Percentiles rank a stretch among this genome's conserved stretches.
Conservation (phyloP, 1,284 basidiomycete species). For the Neonothopanus nambi region DNA sequence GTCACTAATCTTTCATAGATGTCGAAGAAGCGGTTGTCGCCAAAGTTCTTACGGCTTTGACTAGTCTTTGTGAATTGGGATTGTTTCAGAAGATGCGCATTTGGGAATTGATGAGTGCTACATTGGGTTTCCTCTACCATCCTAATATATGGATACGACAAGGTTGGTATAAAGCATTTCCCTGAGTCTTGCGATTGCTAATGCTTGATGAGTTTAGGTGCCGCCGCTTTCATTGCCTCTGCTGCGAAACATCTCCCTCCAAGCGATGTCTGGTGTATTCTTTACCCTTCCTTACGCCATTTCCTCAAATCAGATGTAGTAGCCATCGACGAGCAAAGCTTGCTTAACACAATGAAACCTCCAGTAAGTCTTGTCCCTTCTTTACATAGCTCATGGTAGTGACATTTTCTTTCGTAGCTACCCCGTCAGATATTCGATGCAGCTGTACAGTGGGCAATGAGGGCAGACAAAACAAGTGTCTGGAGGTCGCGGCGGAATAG, state of each 20-base stretch:
- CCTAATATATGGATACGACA: conserved; percentile 97
- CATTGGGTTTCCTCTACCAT: conserved; percentile 90
- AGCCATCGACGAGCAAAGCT: conserved; percentile 70
- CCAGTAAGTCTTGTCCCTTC: conserved; percentile 55
- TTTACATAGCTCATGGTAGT: conserved; percentile 11
- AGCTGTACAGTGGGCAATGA: conserved; percentile 87
- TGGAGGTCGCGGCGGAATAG: conserved; percentile 54
- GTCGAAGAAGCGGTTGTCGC: conserved; percentile 93
- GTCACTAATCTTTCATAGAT: conserved; percentile 57
- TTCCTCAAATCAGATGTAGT: conserved; percentile 87
- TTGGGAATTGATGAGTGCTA: conserved; percentile 90
- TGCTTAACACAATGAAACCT: conserved; percentile 75
- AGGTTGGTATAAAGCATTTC: conserved; percentile 45
- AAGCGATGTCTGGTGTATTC: conserved; percentile 94
- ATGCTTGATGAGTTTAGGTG: conserved; percentile 46
- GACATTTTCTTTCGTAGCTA: conserved; percentile 45
- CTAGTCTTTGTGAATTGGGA: conserved; percentile 83
- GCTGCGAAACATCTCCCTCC: conserved; percentile 76
- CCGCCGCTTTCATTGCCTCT: conserved; percentile 85
- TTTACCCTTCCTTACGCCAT: conserved; percentile 89
- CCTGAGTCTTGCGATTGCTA: neutral
- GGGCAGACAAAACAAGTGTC: conserved; percentile 70
- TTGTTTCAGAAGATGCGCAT: conserved; percentile 90
- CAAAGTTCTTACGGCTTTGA: conserved; percentile 83
- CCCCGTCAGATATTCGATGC: conserved; percentile 82